A percentile compares a stretch with the other conserved stretches of the same genome.
These are phyloP conservation scores for Mercurialis annua DNA, from an alignment of 345 rosid genomes.

Conservation along the genomic window DNA sequence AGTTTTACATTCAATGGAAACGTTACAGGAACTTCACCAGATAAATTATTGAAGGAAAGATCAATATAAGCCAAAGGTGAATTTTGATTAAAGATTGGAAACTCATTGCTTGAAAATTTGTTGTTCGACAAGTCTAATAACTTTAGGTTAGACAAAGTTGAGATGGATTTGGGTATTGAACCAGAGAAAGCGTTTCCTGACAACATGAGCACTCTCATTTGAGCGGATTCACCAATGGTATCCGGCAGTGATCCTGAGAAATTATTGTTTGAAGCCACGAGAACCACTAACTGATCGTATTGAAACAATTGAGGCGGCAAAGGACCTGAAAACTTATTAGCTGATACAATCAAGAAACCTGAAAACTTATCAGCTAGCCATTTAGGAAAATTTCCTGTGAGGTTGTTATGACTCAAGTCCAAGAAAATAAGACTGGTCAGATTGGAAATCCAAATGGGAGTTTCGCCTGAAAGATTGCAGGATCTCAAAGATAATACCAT, in stretches of 20 bases:
- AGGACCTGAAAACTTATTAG: constrained; percentile 11
- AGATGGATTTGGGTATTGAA: not conserved
- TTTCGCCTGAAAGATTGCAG: constrained; percentile 5
- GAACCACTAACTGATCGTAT: constrained; percentile 12
- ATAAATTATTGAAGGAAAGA: not conserved
- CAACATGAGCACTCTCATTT: not conserved
- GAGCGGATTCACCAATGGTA: not conserved
- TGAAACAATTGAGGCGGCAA: constrained; percentile 27
- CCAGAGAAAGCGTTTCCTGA: constrained; percentile 1
- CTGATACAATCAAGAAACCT: not conserved
- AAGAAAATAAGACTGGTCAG: not conserved
- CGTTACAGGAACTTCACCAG: constrained; percentile 2
- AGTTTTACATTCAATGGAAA: not conserved
- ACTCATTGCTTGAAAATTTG: not conserved
- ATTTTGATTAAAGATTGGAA: not conserved
- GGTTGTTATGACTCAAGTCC: constrained; percentile 9
- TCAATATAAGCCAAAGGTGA: not conserved
- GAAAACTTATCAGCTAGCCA: not conserved
- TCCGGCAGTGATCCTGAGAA: constrained; percentile 6
- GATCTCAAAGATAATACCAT: not conserved
- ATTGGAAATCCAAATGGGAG: constrained; percentile 7
- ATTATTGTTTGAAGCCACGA: constrained; percentile 20
- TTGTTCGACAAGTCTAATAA: not conserved
- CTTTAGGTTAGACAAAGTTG: not conserved
- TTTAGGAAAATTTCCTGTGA: constrained; percentile 3